phyloP scores from a whole-genome alignment of 2,329 filamentous ascomycete genomes.

The Didymosphaeria variabile region DNA sequence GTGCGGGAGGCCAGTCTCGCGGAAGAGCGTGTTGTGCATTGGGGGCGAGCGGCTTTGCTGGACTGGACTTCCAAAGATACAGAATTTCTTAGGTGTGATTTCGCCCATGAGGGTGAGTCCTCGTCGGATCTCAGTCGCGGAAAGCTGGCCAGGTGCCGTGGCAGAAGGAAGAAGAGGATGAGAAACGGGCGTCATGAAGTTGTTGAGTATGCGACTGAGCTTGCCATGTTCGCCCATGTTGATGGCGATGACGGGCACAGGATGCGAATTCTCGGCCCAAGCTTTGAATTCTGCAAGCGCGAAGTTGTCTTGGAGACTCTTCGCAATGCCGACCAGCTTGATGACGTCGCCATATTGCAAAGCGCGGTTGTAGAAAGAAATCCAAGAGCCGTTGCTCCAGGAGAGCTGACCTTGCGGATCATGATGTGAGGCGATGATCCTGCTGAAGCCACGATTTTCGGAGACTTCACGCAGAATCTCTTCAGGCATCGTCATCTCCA shows the following conservation, averaged over 20 bases:
- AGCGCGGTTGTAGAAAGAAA: slow-evolving; percentile 87
- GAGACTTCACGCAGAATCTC: slow-evolving; percentile 75
- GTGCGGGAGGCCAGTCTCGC: slow-evolving; percentile 80
- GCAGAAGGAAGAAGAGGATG: slow-evolving; percentile 90
- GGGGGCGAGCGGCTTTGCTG: slow-evolving; percentile 83
- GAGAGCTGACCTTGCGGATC: slow-evolving; percentile 81
- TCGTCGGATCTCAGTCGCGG: slow-evolving; percentile 84
- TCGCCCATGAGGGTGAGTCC: slow-evolving; percentile 82
- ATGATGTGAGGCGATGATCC: slow-evolving; percentile 95
- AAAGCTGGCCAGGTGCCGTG: slow-evolving; percentile 92
- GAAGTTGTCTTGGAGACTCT: slow-evolving; percentile 83
- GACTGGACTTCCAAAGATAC: slow-evolving; percentile 88
- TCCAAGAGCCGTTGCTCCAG: slow-evolving; percentile 94
- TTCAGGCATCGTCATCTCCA: slow-evolving; percentile 87
- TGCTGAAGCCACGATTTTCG: slow-evolving; percentile 75
- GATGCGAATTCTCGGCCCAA: slow-evolving; percentile 75
- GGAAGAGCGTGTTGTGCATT: slow-evolving; percentile 88
- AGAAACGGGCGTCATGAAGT: slow-evolving; percentile 93
- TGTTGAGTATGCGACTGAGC: slow-evolving; percentile 87
- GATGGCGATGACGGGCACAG: slow-evolving; percentile 88
- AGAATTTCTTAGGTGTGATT: slow-evolving; percentile 79
- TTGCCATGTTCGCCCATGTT: slow-evolving; percentile 94
- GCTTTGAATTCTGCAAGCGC: slow-evolving; percentile 82
- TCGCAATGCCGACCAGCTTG: slow-evolving; percentile 88
- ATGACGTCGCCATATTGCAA: slow-evolving; percentile 91